Evolutionary conservation across 305 asterid species (phyloP).

Genomic region (Solanum aculeatissimum): DNA sequence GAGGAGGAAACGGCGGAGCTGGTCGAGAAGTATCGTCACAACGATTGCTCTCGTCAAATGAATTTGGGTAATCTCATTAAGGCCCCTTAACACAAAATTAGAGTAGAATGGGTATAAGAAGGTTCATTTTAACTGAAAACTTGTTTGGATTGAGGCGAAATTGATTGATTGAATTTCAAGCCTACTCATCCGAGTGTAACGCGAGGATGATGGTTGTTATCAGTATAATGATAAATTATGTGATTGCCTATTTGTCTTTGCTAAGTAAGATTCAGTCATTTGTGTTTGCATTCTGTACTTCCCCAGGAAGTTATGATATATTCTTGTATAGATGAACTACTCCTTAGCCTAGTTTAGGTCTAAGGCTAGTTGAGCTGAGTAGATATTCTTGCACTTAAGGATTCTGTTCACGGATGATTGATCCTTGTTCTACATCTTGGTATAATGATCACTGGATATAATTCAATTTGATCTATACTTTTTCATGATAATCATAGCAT

Average conservation of each 20-base stretch:
- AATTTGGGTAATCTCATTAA: constrained; percentile 42
- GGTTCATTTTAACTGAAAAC: neutral
- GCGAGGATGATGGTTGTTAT: neutral
- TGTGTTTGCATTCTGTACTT: neutral
- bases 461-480: neutral
- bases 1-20: constrained; percentile 62
- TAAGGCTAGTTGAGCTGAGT: neutral
- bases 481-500: neutral
- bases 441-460: neutral
- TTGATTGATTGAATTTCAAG: neutral
- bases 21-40: constrained; percentile 70
- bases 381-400: neutral
- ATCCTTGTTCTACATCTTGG: neutral
- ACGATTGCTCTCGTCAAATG: constrained; percentile 64
- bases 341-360: neutral
- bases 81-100: neutral
- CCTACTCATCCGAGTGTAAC: neutral
- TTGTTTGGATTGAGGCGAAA: neutral
- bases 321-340: neutral
- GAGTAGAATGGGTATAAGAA: neutral
- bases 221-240: neutral
- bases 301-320: neutral
- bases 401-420: neutral
- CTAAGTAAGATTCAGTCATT: neutral
- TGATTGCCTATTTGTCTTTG: neutral